Evolutionary conservation across 305 asterid genomes (phyloP), one percentile per base, ranked within the genome.

Genomic region (Plantago coronopus): DNA sequence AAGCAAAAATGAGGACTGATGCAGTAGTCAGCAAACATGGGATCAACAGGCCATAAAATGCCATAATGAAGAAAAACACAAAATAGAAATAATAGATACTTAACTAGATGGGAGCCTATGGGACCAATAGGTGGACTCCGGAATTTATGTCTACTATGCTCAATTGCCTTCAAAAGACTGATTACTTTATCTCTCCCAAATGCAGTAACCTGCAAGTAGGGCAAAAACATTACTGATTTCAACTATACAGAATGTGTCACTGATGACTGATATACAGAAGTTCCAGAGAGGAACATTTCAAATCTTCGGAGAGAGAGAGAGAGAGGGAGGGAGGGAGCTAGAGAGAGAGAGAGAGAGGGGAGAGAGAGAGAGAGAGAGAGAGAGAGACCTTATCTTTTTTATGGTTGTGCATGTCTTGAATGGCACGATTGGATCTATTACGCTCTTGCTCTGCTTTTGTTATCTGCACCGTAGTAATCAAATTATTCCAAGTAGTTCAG

Each of bases 51-150:
- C 9, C 40, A 34, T 34, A 34, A 12, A 34, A 34, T 7, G 8
- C 10, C 34, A 51, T 7, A 44, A 60, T 54, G 68, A 40, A 53
- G 37, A 20, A 57, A 53, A 50, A 18, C 23, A 47, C 45, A 60
- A 54, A 65, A 18, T 31, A 38, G 31, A 47, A 54, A 49, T 63
- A 49, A n/a, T 29, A 54, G 46, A 48, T 58, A 62, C 53, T 50
- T 73, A 82, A 88, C 96, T 94, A 93, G 76, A 75, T 89, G 99
- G 62, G 87, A 84, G 27, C 99, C 99, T 60, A 93, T 73, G 46
- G 99, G 99, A 74, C 99, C 99, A 68, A 93, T 85, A 29, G 99
- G 99, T 9, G 95, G 94, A 72, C 66, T 71, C 54, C 72, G 76
- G 79, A 93, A 93, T 78, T 63, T 83, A 29, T 65, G 76, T 37